Base-by-base conservation (phyloP, 352 stramenopile species). In the Phytophthora capsici region DNA sequence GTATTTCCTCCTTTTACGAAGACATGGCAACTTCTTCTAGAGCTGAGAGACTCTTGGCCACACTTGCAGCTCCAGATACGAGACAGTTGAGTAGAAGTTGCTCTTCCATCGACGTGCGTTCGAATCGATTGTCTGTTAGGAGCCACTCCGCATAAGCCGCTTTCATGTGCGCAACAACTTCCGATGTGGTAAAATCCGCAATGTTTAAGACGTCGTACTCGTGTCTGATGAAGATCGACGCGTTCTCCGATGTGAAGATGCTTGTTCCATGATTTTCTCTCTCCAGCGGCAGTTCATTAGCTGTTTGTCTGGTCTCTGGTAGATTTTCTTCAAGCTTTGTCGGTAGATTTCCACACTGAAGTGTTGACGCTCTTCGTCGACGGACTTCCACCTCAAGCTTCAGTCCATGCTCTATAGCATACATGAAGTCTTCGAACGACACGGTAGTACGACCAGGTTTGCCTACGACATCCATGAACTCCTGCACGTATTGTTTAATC, bases 321-420 rank as follows among this genome's bases (percentile, higher is more conserved):
- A 30, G 4, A 19, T 25, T 41, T 23, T 45, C 36, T 14, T 46
- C 43, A 26, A 28, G 52, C 10, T 4, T 17, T 5, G 23, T 43
- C 14, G 19, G 26, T 19, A 63, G 23, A 12, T 10, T 16, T 4
- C 12, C 37, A 9, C 51, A 38, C 40, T 57, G 14, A 28, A 56
- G 36, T 32, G 36, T 19, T 12, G 34, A 28, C 2, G 20, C 16
- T 22, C n/a, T 61, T 17, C 43, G 53, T 32, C 53, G 41, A 49
- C 87, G 91, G 25, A 93, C 84, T 46, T 93, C 81, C 5, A 93
- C 83, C 25, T 93, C 80, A 4, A 93, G 74, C 65, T 93, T 90
- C 0, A 93, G 67, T 4, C 85, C 85, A 58, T 91, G 80, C 34
- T 93, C 81, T 0, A 93, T 61, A 43, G 85, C 85, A 17, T 86